Conservation (phyloP, 306 rosid genomes). For the Casuarina equisetifolia region DNA sequence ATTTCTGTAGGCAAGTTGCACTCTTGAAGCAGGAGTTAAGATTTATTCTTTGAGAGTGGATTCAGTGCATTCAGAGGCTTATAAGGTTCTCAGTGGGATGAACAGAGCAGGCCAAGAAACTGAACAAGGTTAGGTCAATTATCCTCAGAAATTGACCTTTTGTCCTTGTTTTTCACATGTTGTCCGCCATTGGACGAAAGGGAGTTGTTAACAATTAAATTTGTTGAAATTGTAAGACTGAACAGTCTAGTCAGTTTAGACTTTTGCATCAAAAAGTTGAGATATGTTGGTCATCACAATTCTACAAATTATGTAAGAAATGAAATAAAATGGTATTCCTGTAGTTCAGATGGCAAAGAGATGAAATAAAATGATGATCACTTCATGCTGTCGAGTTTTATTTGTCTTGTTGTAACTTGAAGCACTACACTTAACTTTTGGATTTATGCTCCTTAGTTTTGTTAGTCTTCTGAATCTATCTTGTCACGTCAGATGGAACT, state of each 20-base stretch:
- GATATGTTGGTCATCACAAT: neutral
- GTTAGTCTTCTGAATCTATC: slow-evolving; percentile 23
- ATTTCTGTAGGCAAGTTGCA: slow-evolving; percentile 82
- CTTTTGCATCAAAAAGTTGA: neutral
- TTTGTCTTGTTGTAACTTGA: slow-evolving; percentile 12
- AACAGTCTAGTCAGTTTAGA: neutral
- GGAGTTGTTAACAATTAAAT: neutral
- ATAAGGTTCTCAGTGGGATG: slow-evolving; percentile 97
- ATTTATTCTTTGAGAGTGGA: slow-evolving; percentile 90
- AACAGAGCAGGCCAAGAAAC: slow-evolving; percentile 91
- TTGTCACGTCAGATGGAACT: slow-evolving; percentile 39
- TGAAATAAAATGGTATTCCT: neutral
- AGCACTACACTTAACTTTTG: slow-evolving; percentile 19
- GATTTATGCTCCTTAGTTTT: slow-evolving; percentile 15
- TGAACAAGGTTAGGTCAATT: slow-evolving; percentile 60
- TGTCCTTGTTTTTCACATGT: neutral
- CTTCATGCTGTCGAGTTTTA: neutral
- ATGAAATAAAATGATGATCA: neutral
- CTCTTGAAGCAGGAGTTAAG: slow-evolving; percentile 97
- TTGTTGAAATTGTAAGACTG: neutral
- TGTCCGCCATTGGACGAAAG: no score
- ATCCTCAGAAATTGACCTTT: slow-evolving; percentile 15
- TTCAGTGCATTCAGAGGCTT: slow-evolving; percentile 94
- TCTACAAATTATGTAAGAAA: neutral
- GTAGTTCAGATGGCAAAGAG: neutral